Evolutionary conservation across 2,329 filamentous ascomycete species (phyloP), one percentile per base, ranked within the genome.

Genomic region (Malbranchea cinnamomea): DNA sequence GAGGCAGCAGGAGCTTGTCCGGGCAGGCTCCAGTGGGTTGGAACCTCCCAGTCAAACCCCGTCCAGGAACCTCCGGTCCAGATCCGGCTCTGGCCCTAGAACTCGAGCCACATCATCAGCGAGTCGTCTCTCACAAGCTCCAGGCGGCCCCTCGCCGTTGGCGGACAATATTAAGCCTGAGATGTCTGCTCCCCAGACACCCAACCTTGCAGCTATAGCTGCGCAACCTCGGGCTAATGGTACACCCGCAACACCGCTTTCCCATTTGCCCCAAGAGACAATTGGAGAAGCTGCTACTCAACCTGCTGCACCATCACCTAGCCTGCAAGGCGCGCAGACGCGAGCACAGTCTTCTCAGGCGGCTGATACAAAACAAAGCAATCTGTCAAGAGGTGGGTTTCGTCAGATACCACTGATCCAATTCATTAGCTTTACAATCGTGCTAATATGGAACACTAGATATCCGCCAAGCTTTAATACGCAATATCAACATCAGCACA

Each of bases 401-500:
- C n/a, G n/a, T n/a, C n/a, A n/a, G n/a, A n/a, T n/a, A n/a, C n/a
- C n/a, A n/a, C n/a, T n/a, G n/a, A n/a, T n/a, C n/a, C n/a, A n/a
- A n/a, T n/a, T n/a, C n/a, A n/a, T n/a, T n/a, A n/a, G n/a, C n/a
- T n/a, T n/a, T n/a, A n/a, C n/a, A n/a, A n/a, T n/a, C n/a, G n/a
- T n/a, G n/a, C n/a, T n/a, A n/a, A n/a, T n/a, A n/a, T n/a, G n/a
- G n/a, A n/a, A n/a, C n/a, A n/a, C n/a, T n/a, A 73, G 67, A 60
- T 38, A 41, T 62, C 25, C 52, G 63, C 20, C 67, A 79, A 50
- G 74, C 78, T 15, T 62, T 87, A 24, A 67, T 87, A 28, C 68
- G 67, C 4, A 72, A 68, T 30, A 57, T 87, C 14, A 69, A 66
- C 22, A 57, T 85, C 10, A 64, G 67, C 33, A 76, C 76, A 9